Base-by-base conservation (phyloP, 495 filamentous ascomycete species). In the Lasiosphaeris hirsuta region DNA sequence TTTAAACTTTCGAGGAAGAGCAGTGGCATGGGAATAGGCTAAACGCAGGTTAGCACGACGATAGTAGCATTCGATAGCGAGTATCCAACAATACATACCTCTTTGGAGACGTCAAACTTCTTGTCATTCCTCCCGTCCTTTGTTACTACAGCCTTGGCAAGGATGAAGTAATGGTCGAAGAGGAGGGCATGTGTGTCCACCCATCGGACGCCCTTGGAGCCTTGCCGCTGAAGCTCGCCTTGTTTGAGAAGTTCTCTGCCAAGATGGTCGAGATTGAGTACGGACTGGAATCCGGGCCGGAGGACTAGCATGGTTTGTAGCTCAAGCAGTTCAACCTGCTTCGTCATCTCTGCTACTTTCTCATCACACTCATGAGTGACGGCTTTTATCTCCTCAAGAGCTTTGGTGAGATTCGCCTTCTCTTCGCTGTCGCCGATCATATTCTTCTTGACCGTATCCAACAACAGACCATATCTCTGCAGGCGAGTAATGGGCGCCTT, bases 1-100 rank as follows among this genome's bases (percentile, higher is more conserved):
- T 91, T 87, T 40, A 87, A 85, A 64, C 88, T 94, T 70, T 99
- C 94, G 5, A 99, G 76, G 17, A 93, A 89, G 23, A 99, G 76
- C 35, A 99, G 79, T 64, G 96, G 90, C 92, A 97, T 99, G 0
- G 95, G 95, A 62, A 99, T 96, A 18, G 94, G 94, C 84, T 86
- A 53, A 10, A 15, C 50, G 33, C 35, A 39, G 34, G 51, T 65
- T 40, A 64, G 57, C 23, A 19, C 10, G 2, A 10, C 38, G 19
- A 1, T 38, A 57, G 53, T 18, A 63, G 54, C 23, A 56, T 58
- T 57, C 56, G 9, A 35, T 8, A 33, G 50, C 19, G 14, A 37
- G 10, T 34, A 10, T 40, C 10, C 34, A 18, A 10, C 14, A 17
- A 30, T 41, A 68, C 86, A 75, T 75, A 88, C 86, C 72, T 94